Base-by-base conservation (phyloP, 495 filamentous ascomycete species). In the Penicillium canariense region DNA sequence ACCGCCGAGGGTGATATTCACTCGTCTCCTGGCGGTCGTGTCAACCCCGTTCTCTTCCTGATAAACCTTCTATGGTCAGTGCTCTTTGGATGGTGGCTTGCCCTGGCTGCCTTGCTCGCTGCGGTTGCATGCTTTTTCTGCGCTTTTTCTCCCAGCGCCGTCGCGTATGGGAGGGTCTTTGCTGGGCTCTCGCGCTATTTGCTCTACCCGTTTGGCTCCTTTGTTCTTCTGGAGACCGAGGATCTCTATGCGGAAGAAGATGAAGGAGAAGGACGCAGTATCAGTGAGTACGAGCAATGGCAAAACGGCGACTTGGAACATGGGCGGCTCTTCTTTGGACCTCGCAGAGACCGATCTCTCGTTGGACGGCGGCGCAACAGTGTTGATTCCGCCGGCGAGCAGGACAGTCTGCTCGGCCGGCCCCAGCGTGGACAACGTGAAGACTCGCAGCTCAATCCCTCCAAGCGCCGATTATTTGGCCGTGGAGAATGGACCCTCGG, bases 221-320 rank as follows among this genome's bases (percentile, higher is more conserved):
- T 93, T 65, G 90, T 99, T 50, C 87, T 90, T 45, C 80, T 99
- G 23, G 86, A 95, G 61, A 89, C 90, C 60, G 91, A 99, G 61
- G 94, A 97, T 62, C 85, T 87, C 28, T 99, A 99, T 68, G 81
- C 90, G 20, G 90, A 97, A 59, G 94, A 99, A 69, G 94, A 99
- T 68, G 85, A 96, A 63, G 95, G 92, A n/a, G 94, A 99, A 72
- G 94, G 95, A n/a, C 83, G 94, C 62, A 97, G 91, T 69, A 97
- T 99, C 67, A 96, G 90, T 65, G 94, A 99, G 72, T 99, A 99
- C 70, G 94, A 97, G 68, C 92, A 96, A 68, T 99, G 94, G 94
- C 94, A 99, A 68, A 96, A 87, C 61, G 94, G 94, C 32, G 94
- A 99, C 66, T 75, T 99, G 31, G 94, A 99, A 70, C 89, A 96